Evolutionary conservation across 2,329 filamentous ascomycete genomes (phyloP), one percentile per base, ranked within the genome.

Genomic region (Fusarium falciforme): DNA sequence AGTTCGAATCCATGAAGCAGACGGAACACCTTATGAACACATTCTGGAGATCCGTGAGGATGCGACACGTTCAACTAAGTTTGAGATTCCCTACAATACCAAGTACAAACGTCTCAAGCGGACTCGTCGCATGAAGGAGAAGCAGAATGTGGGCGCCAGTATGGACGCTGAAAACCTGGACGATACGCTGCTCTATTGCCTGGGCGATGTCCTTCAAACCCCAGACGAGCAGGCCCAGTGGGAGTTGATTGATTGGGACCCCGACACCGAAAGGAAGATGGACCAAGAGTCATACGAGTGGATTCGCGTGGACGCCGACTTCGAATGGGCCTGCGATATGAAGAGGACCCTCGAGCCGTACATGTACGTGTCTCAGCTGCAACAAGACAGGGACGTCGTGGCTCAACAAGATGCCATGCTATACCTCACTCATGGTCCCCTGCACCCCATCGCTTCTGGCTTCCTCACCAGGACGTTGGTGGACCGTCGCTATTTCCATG

Each of bases 51-150:
- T 99, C 80, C 95, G 95, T 69, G 95, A 98, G 76, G 92, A 93
- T 31, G 89, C 91, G 16, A 94, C 93, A 3, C 94, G 93, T 76
- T 86, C 85, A 2, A 88, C 87, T 27, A 96, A 93, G 80, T 93
- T 98, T 68, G 95, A 98, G 71, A 98, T 99, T 70, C 95, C 96
- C 0, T 99, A 99, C 84, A 98, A 98, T 78, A 99, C 96, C 0
- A 99, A 99, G 81, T 99, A 99, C 85, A 99, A 98, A 85, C 92
- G 97, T 10, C 88, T 99, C 4, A 99, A 99, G 86, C 89, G 95
- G 55, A 98, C 93, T 68, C 90, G 93, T 52, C 88, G 93, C 35
- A 91, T 96, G 80, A 95, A 95, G 80, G 94, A 97, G 81, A 91
- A 94, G 69, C 91, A 85, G 58, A 82, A 80, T 49, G 80, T 77